Evolutionary conservation across 495 filamentous ascomycete species (phyloP).

Genomic region (Melanomma pulvis-pyrius): DNA sequence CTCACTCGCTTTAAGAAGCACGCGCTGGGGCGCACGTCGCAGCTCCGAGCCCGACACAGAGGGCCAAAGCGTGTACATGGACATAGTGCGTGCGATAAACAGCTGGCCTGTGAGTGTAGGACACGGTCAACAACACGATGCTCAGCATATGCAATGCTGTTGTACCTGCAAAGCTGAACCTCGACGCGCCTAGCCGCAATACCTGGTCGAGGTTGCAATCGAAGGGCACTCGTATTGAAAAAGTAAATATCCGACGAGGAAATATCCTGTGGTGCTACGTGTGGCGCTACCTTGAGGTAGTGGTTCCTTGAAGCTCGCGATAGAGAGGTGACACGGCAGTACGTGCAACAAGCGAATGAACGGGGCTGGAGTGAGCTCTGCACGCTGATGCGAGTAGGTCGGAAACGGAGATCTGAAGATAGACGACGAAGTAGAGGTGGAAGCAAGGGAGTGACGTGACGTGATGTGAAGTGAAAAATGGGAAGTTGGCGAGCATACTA

Average conservation of each 20-base stretch:
- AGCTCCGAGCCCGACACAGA: neutral
- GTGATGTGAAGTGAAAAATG: neutral
- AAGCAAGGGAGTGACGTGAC: neutral
- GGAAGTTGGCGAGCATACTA: too few species aligned
- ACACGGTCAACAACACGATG: constrained; percentile 1
- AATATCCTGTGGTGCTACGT: constrained; percentile 6
- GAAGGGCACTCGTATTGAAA: neutral
- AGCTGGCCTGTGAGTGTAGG: constrained; percentile 4
- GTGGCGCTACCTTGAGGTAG: neutral
- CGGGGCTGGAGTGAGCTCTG: neutral
- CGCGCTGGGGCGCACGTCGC: neutral
- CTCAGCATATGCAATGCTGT: constrained; percentile 7
- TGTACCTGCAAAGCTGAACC: constrained; percentile 1
- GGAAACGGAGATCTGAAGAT: too few species aligned
- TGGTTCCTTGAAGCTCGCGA: constrained; percentile 4
- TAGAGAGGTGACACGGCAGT: constrained; percentile 11
- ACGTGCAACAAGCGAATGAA: constrained; percentile 2
- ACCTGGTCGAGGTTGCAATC: constrained; percentile 17
- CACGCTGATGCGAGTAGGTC: too few species aligned
- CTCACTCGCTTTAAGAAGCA: neutral
- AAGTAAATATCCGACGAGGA: neutral
- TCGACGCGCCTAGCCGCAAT: constrained; percentile 4
- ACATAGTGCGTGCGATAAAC: constrained; percentile 14
- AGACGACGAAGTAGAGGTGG: neutral
- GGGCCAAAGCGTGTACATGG: neutral